Percentiles rank a stretch among this genome's conserved stretches.
phyloP scores from a whole-genome alignment of 2,329 filamentous ascomycete genomes.

The Aspergillus sp. region DNA sequence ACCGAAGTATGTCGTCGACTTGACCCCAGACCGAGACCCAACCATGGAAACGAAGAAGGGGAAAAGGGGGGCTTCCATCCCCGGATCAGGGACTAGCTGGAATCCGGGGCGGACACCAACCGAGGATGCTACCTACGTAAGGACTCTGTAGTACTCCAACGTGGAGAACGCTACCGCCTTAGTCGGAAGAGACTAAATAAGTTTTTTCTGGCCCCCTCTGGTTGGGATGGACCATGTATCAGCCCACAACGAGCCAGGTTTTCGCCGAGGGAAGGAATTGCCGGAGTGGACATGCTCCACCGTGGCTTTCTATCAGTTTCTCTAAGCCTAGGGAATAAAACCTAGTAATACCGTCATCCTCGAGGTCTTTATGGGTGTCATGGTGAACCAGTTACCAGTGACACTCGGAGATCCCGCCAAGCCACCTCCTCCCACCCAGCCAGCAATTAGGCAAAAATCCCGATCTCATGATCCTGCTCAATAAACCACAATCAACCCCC shows the following conservation, averaged over 20 bases:
- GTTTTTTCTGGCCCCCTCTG: background rate
- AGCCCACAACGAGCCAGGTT: background rate
- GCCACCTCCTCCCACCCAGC: background rate
- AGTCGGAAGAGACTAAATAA: background rate
- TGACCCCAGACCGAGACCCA: background rate
- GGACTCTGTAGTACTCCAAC: too few relatives aligned
- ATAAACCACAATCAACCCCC: too few relatives aligned
- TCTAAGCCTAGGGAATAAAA: background rate
- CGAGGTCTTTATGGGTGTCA: background rate
- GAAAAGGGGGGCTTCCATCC: background rate
- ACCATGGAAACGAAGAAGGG: background rate
- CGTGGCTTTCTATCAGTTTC: background rate
- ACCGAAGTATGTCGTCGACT: background rate
- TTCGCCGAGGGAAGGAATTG: background rate
- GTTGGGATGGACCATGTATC: background rate
- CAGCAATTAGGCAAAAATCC: background rate
- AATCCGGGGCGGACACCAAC: background rate
- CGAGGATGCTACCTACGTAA: too few relatives aligned
- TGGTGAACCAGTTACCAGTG: background rate
- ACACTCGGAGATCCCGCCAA: background rate
- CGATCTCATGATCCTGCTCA: background rate
- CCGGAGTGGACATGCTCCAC: background rate
- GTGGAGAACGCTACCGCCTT: background rate
- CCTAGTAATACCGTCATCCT: background rate
- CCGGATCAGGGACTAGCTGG: background rate